Conservation (phyloP, 768 basidiomycete genomes). For the Agrocybe pediades region DNA sequence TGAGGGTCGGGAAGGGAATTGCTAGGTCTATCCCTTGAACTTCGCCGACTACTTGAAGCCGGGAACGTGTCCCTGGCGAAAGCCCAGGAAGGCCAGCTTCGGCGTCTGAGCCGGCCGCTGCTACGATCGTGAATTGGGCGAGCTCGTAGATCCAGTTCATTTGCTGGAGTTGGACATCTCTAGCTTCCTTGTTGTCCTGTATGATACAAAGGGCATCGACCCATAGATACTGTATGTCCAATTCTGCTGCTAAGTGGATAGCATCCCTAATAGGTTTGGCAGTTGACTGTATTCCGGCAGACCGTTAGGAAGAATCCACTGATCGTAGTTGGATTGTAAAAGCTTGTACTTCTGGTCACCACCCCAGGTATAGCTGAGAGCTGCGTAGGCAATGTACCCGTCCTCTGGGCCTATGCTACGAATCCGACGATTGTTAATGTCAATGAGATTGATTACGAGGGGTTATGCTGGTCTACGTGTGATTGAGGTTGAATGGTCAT, state of each 20-base stretch:
- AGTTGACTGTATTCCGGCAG: background rate
- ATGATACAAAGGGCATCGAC: constrained; percentile 5
- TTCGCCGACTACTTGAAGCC: background rate
- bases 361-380: constrained; percentile 3
- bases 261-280: background rate
- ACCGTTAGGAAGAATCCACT: background rate
- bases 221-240: constrained; percentile 3
- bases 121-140: constrained; percentile 3
- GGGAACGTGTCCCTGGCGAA: background rate
- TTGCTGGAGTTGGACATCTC: constrained; percentile 1
- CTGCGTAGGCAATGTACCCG: background rate
- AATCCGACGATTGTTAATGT: background rate
- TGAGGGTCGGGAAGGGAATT: background rate
- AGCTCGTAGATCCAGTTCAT: constrained; percentile 6
- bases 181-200: background rate
- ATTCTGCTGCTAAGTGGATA: background rate
- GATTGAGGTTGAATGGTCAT: background rate
- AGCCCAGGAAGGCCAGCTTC: background rate
- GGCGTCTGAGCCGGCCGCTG: constrained; percentile 2
- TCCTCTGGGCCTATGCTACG: background rate
- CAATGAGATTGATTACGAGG: background rate
- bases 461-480: background rate
- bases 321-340: background rate
- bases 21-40: background rate
- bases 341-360: constrained; percentile 5